Base-by-base conservation (phyloP, 75 land plant genomes). In the Sequoiadendron giganteum region DNA sequence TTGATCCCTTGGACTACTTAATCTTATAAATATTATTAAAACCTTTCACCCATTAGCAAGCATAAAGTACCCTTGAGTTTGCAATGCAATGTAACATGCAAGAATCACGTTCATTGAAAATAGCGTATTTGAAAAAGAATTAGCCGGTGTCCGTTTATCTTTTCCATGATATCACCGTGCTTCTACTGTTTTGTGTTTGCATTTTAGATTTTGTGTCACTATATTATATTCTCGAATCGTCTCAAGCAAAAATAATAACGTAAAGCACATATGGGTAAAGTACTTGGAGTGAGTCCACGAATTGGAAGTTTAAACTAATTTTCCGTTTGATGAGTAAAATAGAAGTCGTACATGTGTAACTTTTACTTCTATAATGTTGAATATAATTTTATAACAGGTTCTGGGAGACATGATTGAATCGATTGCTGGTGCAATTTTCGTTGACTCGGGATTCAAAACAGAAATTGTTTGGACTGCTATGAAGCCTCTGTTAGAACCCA, bases 401-500 rank as follows among this genome's bases (percentile, higher is more conserved):
- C 93, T 97, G 55, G 99, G 95, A 58, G 99, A 97, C 90, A 81
- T 97, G 9, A 88, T 97, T 70, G 99, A 97, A 85, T 96, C 98
- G 16, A 88, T 97, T 85, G 99, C 96, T 7, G 99, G 99, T n/a
- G 99, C 99, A 47, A 95, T 97, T 80, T 84, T 90, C 16, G 92
- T 97, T 34, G 99, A 97, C 85, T 93, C 95, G 4, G 89, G 91
- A 13, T 96, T 91, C 85, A 72, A 93, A 48, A 89, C 92, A 80
- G 91, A 93, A 8, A 83, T 42, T 9, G 98, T 97, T n/a, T 97
- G 95, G 92, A 58, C 84, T 28, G 93, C 95, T 55, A 92, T 97
- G 90, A 95, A 88, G 86, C 97, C 95, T 19, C 88, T 97, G 19
- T 86, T 96, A 45, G 94, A 94, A 72, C 99, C 98, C 8, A 49